These are phyloP conservation scores for Sphagnum magellanicum DNA, from an alignment of 228 moss, liverwort and hornwort species.

Conservation along the genomic window DNA sequence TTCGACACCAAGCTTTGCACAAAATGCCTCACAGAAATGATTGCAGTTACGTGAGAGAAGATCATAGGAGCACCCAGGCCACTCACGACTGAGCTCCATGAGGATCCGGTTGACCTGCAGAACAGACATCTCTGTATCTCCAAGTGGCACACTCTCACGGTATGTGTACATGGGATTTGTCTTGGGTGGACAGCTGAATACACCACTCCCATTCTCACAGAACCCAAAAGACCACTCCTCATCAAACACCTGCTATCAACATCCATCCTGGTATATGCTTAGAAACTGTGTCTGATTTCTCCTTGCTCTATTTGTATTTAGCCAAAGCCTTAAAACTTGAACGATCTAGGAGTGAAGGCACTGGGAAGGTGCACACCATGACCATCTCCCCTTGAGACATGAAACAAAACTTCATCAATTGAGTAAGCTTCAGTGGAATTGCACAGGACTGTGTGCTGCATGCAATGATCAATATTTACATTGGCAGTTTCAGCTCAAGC, in stretches of 20 bases:
- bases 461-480: not conserved
- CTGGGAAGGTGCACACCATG: not conserved
- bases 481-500: no score
- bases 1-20: slow-evolving; percentile 49
- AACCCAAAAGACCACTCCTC: slow-evolving; percentile 99
- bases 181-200: slow-evolving; percentile 84
- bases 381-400: not conserved
- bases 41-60: slow-evolving; percentile 88
- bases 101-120: slow-evolving; percentile 36
- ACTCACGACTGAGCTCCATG: slow-evolving; percentile 44
- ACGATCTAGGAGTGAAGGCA: not conserved
- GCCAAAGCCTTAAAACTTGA: not conserved
- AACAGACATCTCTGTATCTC: slow-evolving; percentile 44
- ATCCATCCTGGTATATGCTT: not conserved
- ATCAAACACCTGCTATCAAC: slow-evolving; percentile 55
- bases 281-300: slow-evolving; percentile 8
- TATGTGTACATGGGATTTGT: slow-evolving; percentile 97
- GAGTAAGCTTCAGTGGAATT: no score
- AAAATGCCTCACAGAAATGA: slow-evolving; percentile 90
- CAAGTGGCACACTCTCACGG: slow-evolving; percentile 79
- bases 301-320: slow-evolving; percentile 5
- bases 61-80: slow-evolving; percentile 82
- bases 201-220: slow-evolving; percentile 90
- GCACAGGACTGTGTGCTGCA: no score
- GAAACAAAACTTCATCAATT: no score